phyloP scores from a whole-genome alignment of 1,284 basidiomycete species.

The Malassezia slooffiae region DNA sequence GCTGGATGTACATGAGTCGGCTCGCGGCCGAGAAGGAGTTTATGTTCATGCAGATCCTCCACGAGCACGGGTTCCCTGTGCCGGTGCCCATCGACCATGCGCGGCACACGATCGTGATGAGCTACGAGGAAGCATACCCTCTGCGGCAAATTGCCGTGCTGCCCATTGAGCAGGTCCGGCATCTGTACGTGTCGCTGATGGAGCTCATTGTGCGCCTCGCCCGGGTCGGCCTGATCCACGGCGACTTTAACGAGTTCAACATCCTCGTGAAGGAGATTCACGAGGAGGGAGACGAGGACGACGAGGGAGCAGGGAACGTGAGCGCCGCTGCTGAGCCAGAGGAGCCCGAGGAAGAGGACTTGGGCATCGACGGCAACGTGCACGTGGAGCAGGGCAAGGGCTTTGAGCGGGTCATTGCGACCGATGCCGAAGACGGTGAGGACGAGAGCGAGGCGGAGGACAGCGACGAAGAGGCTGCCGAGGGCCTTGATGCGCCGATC shows the following conservation, averaged over 20 bases:
- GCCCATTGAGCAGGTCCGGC: slow-evolving; percentile 61
- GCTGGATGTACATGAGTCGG: slow-evolving; percentile 99
- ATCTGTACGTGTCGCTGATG: slow-evolving; percentile 85
- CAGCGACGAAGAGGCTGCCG: slow-evolving; percentile 14
- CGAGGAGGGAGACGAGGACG: slow-evolving; percentile 1
- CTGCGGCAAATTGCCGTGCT: slow-evolving; percentile 81
- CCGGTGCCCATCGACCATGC: slow-evolving; percentile 87
- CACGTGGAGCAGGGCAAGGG: slow-evolving; percentile 32
- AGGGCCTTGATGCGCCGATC: too few relatives aligned
- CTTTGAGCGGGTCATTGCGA: slow-evolving; percentile 28
- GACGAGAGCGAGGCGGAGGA: slow-evolving; percentile 28
- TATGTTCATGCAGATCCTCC: slow-evolving; percentile 97
- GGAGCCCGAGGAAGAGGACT: slow-evolving; percentile 6
- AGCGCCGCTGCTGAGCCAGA: not conserved
- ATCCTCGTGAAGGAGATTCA: slow-evolving; percentile 64
- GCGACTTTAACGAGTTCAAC: slow-evolving; percentile 99
- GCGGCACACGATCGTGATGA: slow-evolving; percentile 90
- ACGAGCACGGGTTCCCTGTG: slow-evolving; percentile 86
- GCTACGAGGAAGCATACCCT: slow-evolving; percentile 87
- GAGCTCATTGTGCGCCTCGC: slow-evolving; percentile 90
- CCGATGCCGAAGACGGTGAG: slow-evolving; percentile 9
- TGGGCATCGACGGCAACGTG: slow-evolving; percentile 12
- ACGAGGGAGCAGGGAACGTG: slow-evolving; percentile 4
- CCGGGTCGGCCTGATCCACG: slow-evolving; percentile 84
- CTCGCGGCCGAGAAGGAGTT: slow-evolving; percentile 93